Percentiles rank a stretch among this genome's conserved stretches.
Evolutionary conservation across 1,284 basidiomycete species (phyloP).

Genomic region (Megacollybia platyphylla): DNA sequence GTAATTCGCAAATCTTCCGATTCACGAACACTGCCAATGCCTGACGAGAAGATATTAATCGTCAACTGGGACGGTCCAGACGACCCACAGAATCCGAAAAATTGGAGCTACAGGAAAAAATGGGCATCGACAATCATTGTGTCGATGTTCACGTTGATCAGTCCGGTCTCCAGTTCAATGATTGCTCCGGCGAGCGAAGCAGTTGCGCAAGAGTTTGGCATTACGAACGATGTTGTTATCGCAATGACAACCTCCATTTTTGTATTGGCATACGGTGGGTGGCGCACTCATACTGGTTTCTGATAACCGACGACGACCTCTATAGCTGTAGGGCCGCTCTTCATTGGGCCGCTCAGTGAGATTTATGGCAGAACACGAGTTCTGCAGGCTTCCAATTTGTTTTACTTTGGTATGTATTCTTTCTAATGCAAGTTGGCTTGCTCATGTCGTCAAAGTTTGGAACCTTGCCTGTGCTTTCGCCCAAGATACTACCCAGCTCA

Average conservation of each 20-base stretch:
- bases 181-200: background rate
- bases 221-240: slow-evolving; percentile 16
- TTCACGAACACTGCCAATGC: too few species aligned
- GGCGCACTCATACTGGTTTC: too few species aligned
- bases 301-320: too few species aligned
- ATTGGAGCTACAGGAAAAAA: slow-evolving; percentile 11
- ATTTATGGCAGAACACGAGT: slow-evolving; percentile 19
- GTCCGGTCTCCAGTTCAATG: background rate
- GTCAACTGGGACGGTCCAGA: slow-evolving; percentile 48
- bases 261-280: slow-evolving; percentile 19
- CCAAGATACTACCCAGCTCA: slow-evolving; percentile 21
- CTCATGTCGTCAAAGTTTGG: slow-evolving; percentile 15
- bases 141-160: slow-evolving; percentile 1
- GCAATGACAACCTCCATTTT: slow-evolving; percentile 23
- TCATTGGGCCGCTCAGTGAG: slow-evolving; percentile 43
- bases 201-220: background rate
- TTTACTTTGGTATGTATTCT: slow-evolving; percentile 18
- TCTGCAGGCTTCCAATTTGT: slow-evolving; percentile 26
- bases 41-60: slow-evolving; percentile 12
- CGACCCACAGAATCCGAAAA: slow-evolving; percentile 50
- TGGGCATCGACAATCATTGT: background rate
- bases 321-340: background rate
- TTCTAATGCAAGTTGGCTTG: background rate
- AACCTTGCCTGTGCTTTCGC: slow-evolving; percentile 33
- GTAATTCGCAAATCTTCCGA: too few species aligned